Evolutionary conservation across 257 asterid species (phyloP).

Genomic region (Linaria vulgaris): DNA sequence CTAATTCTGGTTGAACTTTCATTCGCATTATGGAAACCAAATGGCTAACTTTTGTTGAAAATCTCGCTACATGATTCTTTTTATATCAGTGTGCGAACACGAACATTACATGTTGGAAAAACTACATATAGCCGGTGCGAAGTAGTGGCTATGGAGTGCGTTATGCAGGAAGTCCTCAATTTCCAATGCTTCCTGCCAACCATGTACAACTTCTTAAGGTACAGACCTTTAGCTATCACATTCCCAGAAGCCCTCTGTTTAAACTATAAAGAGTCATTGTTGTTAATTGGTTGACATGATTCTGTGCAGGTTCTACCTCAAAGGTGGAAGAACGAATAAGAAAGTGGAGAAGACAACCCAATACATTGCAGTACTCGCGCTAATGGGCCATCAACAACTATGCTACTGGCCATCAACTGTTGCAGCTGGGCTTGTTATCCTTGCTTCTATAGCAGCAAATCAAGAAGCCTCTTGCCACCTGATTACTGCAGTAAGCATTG

Average conservation of each 20-base stretch:
- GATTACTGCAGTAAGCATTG: slow-evolving; percentile 49
- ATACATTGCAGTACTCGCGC: slow-evolving; percentile 70
- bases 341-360: slow-evolving; percentile 62
- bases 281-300: background rate
- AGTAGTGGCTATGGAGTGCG: slow-evolving; percentile 99
- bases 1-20: background rate
- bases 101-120: slow-evolving; percentile 59
- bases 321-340: slow-evolving; percentile 67
- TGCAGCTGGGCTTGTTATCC: slow-evolving; percentile 89
- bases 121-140: slow-evolving; percentile 60
- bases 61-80: no score
- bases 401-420: slow-evolving; percentile 94
- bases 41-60: no score
- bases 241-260: background rate
- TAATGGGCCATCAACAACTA: slow-evolving; percentile 83
- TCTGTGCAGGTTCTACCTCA: slow-evolving; percentile 83
- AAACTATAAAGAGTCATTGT: no score
- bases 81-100: slow-evolving; percentile 54
- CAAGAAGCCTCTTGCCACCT: slow-evolving; percentile 55
- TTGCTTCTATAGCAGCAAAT: slow-evolving; percentile 62
- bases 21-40: background rate
- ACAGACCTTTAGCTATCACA: slow-evolving; percentile 20
- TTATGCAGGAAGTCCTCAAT: slow-evolving; percentile 85
- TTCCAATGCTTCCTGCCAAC: slow-evolving; percentile 92
- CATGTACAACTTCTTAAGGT: slow-evolving; percentile 84